Conservation (phyloP, 1,139 yeast species). For the Meyerozyma athensensis region DNA sequence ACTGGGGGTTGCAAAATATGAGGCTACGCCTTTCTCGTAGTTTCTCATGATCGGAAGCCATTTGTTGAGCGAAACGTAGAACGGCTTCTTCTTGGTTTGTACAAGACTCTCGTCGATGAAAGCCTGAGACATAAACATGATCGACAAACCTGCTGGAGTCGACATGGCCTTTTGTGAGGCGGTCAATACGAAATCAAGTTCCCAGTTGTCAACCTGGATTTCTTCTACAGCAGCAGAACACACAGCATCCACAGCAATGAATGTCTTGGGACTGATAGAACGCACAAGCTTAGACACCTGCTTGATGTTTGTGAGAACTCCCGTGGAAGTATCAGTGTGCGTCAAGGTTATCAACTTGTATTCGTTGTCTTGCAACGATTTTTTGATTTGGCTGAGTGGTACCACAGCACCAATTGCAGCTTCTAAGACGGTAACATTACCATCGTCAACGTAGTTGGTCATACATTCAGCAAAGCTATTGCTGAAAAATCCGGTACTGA, state of each 20-base stretch:
- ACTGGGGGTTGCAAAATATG: conserved; percentile 6
- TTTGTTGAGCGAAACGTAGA: conserved; percentile 2
- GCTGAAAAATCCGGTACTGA: conserved; percentile 6
- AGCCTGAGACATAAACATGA: conserved; percentile 5
- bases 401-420: conserved; percentile 4
- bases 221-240: conserved; percentile 12
- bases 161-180: conserved; percentile 7
- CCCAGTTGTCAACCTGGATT: conserved; percentile 12
- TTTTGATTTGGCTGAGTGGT: neutral
- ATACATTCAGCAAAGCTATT: conserved; percentile 6
- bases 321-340: conserved; percentile 11
- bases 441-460: conserved; percentile 4
- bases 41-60: conserved; percentile 6
- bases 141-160: conserved; percentile 6
- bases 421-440: conserved; percentile 2
- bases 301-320: conserved; percentile 9
- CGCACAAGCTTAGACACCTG: conserved; percentile 7
- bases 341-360: conserved; percentile 8
- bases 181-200: conserved; percentile 11
- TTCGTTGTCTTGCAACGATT: neutral
- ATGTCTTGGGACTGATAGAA: conserved; percentile 7
- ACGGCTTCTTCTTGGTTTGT: conserved; percentile 2
- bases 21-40: conserved; percentile 5
- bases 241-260: conserved; percentile 11
- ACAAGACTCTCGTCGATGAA: conserved; percentile 4